Conservation (phyloP, 306 rosid species). For the Crotalaria pallida region DNA sequence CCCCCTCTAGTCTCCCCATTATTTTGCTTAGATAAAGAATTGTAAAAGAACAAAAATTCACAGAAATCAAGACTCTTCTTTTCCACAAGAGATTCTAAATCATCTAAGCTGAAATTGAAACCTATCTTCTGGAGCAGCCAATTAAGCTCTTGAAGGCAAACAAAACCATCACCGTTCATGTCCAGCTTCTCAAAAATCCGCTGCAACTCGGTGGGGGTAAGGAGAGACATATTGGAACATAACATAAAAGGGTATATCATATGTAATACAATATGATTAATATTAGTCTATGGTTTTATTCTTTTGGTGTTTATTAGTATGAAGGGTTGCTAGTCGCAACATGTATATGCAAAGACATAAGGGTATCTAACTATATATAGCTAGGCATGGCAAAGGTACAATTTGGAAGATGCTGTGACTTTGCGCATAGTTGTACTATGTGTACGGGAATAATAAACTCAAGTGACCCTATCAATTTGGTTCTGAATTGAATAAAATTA, state of each 20-base stretch:
- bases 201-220: slow-evolving; percentile 46
- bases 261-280: not conserved
- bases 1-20: slow-evolving; percentile 18
- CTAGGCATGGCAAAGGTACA: not conserved
- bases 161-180: slow-evolving; percentile 49
- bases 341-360: not conserved
- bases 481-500: not conserved
- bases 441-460: not conserved
- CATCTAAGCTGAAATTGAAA: slow-evolving; percentile 26
- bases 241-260: not conserved
- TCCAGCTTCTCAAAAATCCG: slow-evolving; percentile 67
- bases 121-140: slow-evolving; percentile 39
- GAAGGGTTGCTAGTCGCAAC: too few relatives aligned
- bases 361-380: not conserved
- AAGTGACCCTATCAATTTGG: not conserved
- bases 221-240: slow-evolving; percentile 30
- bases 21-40: slow-evolving; percentile 38
- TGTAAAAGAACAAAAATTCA: slow-evolving; percentile 60
- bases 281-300: not conserved
- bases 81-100: slow-evolving; percentile 48
- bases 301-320: not conserved
- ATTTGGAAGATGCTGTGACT: not conserved
- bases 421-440: not conserved
- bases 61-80: slow-evolving; percentile 39
- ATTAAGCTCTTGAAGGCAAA: slow-evolving; percentile 61